Evolutionary conservation across 176 grass and related monocot species (phyloP).

Genomic region (Oropetium thomaeum): DNA sequence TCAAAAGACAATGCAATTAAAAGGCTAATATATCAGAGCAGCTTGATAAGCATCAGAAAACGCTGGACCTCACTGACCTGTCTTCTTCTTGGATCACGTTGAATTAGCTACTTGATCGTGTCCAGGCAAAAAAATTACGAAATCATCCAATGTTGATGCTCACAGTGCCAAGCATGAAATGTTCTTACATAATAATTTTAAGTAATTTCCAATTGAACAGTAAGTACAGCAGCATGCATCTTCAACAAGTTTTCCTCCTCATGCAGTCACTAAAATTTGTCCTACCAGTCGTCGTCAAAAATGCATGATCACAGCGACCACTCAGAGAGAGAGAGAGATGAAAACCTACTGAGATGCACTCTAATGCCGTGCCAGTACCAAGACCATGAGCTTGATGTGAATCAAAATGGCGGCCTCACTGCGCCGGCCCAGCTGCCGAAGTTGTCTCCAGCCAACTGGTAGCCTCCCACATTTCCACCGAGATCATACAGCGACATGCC

Average conservation of each 20-base stretch:
- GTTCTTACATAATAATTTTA: background rate
- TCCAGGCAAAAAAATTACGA: background rate
- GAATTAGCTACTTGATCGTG: background rate
- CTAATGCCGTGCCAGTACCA: background rate
- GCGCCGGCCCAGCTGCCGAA: constrained; percentile 44
- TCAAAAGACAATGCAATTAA: background rate
- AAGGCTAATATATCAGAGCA: background rate
- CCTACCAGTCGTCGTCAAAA: constrained; percentile 11
- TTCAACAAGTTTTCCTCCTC: background rate
- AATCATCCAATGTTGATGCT: background rate
- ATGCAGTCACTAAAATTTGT: background rate
- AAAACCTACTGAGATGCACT: background rate
- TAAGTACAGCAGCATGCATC: background rate
- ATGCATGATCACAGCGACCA: background rate
- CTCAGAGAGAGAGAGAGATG: background rate
- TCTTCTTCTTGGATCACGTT: constrained; percentile 13
- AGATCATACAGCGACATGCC: constrained; percentile 56
- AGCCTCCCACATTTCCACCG: constrained; percentile 47
- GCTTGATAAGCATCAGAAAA: constrained; percentile 25
- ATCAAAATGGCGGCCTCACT: constrained; percentile 55
- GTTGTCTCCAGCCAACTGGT: constrained; percentile 48
- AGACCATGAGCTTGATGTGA: background rate
- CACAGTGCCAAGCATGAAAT: constrained; percentile 11
- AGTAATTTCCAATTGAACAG: background rate
- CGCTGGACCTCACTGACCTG: constrained; percentile 15